Percentiles rank a stretch among this genome's conserved stretches.
Evolutionary conservation across 768 basidiomycete species (phyloP).

Genomic region (Infundibulicybe gibba): DNA sequence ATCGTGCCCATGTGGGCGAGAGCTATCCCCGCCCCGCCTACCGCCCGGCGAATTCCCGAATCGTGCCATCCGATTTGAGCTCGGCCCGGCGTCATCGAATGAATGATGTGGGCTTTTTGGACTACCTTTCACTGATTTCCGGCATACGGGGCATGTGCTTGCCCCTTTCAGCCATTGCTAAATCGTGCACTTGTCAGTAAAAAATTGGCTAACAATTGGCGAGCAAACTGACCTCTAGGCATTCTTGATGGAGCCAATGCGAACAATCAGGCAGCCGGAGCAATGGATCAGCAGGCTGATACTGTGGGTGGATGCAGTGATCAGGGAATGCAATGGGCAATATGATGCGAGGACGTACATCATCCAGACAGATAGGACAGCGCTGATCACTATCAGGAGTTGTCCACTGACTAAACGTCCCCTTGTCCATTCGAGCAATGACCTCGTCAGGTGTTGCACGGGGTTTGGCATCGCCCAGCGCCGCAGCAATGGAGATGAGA

Average conservation of each 20-base stretch:
- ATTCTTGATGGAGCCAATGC: slow-evolving; percentile 80
- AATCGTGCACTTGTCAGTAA: slow-evolving; percentile 5
- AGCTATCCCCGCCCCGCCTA: neutral
- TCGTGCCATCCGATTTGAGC: slow-evolving; percentile 9
- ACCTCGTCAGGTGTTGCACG: slow-evolving; percentile 61
- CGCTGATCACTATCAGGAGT: slow-evolving; percentile 62
- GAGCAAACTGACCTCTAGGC: slow-evolving; percentile 56
- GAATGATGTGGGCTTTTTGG: neutral
- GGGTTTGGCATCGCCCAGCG: slow-evolving; percentile 68
- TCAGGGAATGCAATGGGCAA: slow-evolving; percentile 6
- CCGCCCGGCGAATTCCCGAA: slow-evolving; percentile 4
- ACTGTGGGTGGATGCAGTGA: slow-evolving; percentile 38
- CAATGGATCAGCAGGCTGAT: slow-evolving; percentile 55
- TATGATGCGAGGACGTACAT: slow-evolving; percentile 44
- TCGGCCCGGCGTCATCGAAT: slow-evolving; percentile 6
- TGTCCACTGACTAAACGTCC: slow-evolving; percentile 66
- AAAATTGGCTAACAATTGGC: neutral
- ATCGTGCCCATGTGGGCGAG: neutral
- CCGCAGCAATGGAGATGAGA: slow-evolving; percentile 51
- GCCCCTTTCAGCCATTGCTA: slow-evolving; percentile 82
- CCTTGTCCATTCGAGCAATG: slow-evolving; percentile 56
- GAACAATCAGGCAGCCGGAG: slow-evolving; percentile 66
- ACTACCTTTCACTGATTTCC: slow-evolving; percentile 43
- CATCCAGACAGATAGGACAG: slow-evolving; percentile 84
- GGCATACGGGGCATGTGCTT: slow-evolving; percentile 79